Conservation (phyloP, 2,329 filamentous ascomycete genomes). For the Penicillium sp. region DNA sequence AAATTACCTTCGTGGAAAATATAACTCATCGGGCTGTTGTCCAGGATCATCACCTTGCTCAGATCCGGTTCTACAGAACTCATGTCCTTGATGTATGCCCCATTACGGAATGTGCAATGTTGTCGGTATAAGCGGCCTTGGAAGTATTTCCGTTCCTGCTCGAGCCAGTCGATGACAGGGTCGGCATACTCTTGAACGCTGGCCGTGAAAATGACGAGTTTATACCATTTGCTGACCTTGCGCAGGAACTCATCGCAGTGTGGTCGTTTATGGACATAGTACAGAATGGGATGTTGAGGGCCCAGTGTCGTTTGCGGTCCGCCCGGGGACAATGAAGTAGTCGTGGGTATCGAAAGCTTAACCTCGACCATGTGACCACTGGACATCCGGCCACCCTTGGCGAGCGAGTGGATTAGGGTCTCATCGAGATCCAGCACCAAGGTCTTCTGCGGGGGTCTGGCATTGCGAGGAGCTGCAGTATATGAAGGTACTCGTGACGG, state of each 20-base stretch:
- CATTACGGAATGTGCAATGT: constrained; percentile 93
- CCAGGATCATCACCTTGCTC: constrained; percentile 97
- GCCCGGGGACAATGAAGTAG: constrained; percentile 37
- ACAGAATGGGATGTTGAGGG: constrained; percentile 92
- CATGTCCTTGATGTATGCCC: constrained; percentile 96
- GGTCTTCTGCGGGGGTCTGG: constrained; percentile 74
- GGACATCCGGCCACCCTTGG: constrained; percentile 92
- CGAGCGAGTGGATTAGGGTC: constrained; percentile 96
- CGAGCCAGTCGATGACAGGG: constrained; percentile 97
- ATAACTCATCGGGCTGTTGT: constrained; percentile 97
- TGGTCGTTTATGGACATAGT: constrained; percentile 97
- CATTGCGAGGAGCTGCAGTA: constrained; percentile 51
- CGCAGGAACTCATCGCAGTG: constrained; percentile 96
- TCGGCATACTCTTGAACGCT: constrained; percentile 98
- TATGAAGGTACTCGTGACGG: constrained; percentile 89
- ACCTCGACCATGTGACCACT: constrained; percentile 99
- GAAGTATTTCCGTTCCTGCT: constrained; percentile 96
- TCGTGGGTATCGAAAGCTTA: constrained; percentile 58
- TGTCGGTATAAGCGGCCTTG: constrained; percentile 91
- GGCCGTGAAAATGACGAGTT: constrained; percentile 92
- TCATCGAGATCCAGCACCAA: constrained; percentile 94
- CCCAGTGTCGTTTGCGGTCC: constrained; percentile 67
- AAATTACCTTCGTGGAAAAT: constrained; percentile 89
- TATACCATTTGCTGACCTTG: constrained; percentile 97
- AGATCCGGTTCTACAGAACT: constrained; percentile 94